phyloP scores from a whole-genome alignment of 352 stramenopile species.

The Phytophthora tentaculata region DNA sequence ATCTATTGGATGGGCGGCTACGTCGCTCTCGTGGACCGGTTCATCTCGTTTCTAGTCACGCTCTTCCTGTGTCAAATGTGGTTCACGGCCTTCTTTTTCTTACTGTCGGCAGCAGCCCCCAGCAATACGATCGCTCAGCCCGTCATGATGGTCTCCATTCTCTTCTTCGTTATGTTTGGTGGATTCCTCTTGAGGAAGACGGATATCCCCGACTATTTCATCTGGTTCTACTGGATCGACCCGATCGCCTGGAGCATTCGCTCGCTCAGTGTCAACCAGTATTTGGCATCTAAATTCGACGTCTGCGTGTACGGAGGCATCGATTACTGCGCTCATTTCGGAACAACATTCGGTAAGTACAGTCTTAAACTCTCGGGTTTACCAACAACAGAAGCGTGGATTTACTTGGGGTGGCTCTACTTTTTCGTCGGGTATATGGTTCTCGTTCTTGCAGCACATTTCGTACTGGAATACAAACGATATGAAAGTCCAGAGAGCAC shows the following conservation, averaged over 20 bases:
- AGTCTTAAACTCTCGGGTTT: conserved; percentile 60
- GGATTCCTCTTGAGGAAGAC: conserved; percentile 68
- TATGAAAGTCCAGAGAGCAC: conserved; percentile 60
- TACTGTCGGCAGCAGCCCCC: conserved; percentile 50
- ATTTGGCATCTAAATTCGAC: conserved; percentile 46
- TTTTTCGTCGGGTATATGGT: conserved; percentile 56
- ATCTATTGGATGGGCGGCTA: conserved; percentile 93
- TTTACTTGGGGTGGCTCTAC: conserved; percentile 67
- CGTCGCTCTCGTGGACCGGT: conserved; percentile 44
- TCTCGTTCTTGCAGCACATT: conserved; percentile 42
- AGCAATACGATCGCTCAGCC: conserved; percentile 66
- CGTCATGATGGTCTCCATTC: conserved; percentile 61
- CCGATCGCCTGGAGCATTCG: conserved; percentile 72
- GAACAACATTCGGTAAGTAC: conserved; percentile 49
- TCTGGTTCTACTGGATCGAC: conserved; percentile 87
- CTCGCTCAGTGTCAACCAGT: conserved; percentile 71
- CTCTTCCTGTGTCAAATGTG: conserved; percentile 74
- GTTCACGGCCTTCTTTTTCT: conserved; percentile 78
- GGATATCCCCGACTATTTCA: conserved; percentile 67
- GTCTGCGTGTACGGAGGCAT: conserved; percentile 56
- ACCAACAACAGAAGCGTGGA: conserved; percentile 51
- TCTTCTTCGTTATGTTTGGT: conserved; percentile 40
- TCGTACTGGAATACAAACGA: conserved; percentile 61
- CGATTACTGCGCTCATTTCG: conserved; percentile 56
- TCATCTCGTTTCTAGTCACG: conserved; percentile 68